These are phyloP conservation scores for Chrysanthemum seticuspe DNA, from an alignment of 129 eudicot genomes.

Conservation along the genomic window DNA sequence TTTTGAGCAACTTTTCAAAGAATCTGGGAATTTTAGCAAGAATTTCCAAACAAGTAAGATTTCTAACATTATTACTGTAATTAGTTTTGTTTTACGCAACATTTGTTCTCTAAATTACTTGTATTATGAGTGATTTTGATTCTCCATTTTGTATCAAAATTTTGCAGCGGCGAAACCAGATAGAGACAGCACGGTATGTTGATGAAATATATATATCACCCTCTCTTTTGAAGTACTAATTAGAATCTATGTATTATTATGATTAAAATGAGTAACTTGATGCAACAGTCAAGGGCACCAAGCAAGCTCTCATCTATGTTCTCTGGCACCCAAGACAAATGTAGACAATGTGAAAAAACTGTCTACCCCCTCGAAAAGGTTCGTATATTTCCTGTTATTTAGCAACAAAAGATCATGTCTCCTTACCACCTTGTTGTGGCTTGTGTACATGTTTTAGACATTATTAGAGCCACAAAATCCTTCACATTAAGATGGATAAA, in stretches of 20 bases:
- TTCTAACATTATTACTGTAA: not conserved
- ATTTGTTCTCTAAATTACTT: not conserved
- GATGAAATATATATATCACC: not conserved
- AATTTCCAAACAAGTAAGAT: constrained; percentile 64
- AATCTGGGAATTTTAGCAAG: constrained; percentile 93
- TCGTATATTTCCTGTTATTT: not conserved
- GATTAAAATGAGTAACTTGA: constrained; percentile 3
- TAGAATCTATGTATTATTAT: not conserved
- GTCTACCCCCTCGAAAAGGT: constrained; percentile 98
- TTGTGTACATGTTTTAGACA: too few relatives aligned
- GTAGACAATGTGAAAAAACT: constrained; percentile 75
- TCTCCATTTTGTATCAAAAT: not conserved
- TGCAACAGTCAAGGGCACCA: constrained; percentile 58
- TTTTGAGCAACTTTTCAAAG: constrained; percentile 90
- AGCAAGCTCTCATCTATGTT: constrained; percentile 74
- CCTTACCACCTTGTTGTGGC: too few relatives aligned
- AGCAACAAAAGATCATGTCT: not conserved
- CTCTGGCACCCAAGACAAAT: constrained; percentile 92
- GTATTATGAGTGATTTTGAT: not conserved
- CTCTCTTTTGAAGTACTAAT: not conserved
- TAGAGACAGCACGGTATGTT: constrained; percentile 51
- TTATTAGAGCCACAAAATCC: too few relatives aligned
- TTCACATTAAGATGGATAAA: too few relatives aligned
- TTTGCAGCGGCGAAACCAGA: constrained; percentile 56
- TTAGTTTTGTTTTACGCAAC: too few relatives aligned